A percentile compares a stretch with the other conserved stretches of the same genome.
These are phyloP conservation scores for Hypomontagnella submonticulosa DNA, from an alignment of 495 filamentous ascomycete genomes.

Conservation along the genomic window DNA sequence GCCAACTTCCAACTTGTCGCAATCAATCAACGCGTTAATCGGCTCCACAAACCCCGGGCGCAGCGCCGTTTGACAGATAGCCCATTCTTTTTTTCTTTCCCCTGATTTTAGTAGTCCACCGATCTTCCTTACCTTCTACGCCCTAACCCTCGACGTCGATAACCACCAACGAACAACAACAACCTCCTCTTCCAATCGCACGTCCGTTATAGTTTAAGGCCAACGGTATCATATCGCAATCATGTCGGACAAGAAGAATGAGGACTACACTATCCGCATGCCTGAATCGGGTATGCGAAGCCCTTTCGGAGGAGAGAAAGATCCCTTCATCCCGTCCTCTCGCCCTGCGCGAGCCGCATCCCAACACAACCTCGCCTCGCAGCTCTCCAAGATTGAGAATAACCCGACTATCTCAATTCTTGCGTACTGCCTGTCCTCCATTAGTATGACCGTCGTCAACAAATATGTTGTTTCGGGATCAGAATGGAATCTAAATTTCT, in stretches of 20 bases:
- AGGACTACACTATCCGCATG: conserved; percentile 81
- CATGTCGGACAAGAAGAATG: conserved; percentile 82
- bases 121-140: conserved; percentile 20
- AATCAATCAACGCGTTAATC: conserved; percentile 39
- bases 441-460: conserved; percentile 98
- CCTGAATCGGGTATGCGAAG: conserved; percentile 57
- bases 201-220: conserved; percentile 67
- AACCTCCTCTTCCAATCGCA: conserved; percentile 10
- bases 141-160: conserved; percentile 43
- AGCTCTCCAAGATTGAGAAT: conserved; percentile 66
- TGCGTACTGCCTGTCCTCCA: conserved; percentile 92
- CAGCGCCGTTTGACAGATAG: conserved; percentile 43
- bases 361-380: conserved; percentile 31
- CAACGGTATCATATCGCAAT: conserved; percentile 35
- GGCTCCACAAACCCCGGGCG: conserved; percentile 35
- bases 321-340: conserved; percentile 54
- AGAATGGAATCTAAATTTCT: conserved; percentile 96
- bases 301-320: conserved; percentile 66
- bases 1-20: conserved; percentile 26
- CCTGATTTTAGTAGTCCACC: conserved; percentile 35
- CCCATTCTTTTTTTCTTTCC: conserved; percentile 37
- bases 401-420: conserved; percentile 84
- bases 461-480: conserved; percentile 95
- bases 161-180: conserved; percentile 31
- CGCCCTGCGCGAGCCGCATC: conserved; percentile 40